Base-by-base conservation (phyloP, 805 yeast species). In the Zygoascus tannicola region DNA sequence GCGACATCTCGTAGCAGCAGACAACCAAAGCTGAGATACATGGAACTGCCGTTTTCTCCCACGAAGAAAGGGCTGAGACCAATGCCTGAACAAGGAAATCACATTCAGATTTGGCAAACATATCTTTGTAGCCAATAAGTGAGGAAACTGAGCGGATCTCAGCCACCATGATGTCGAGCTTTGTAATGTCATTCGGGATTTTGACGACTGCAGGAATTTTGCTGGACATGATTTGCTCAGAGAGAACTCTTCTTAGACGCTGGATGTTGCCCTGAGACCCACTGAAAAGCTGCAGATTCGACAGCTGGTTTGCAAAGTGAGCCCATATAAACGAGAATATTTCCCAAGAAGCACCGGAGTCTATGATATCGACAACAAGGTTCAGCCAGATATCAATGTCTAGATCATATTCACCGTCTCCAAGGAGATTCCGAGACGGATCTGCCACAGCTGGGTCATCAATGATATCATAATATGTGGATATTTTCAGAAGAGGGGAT, bases 1-100 rank as follows among this genome's bases (percentile, higher is more conserved):
- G 57, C 1, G 95, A 94, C 28, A 83, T 69, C 56, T 85, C 95
- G 58, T 82, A 85, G 57, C 94, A 81, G 52, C 90, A 82, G 2
- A 82, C 70, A 4, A 82, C 77, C 46, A 88, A 65, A 35, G 81
- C 79, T 52, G 85, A 86, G 22, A 87, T 74, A 50, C 86, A 76
- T 2, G 94, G 86, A 30, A 80, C 74, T 0, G 86, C 84, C 0
- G 94, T 78, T 48, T 75, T 76, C 48, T 85, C 86, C 85, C 88
- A 81, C 0, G 86, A 78, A 1, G 78, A 45, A 14, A 54, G 44
- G 18, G 84, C 84, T 38, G 70, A 64, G 5, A 80, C 66, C 26
- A 80, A 66, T 0, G 85, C 69, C 43, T 69, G 70, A 16, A 82
- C 69, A 20, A 82, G 65, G 43, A 69, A 74, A 56, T 81, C 86